These are phyloP conservation scores for Rosa hybrid DNA, from an alignment of 331 rosid genomes.

Conservation along the genomic window DNA sequence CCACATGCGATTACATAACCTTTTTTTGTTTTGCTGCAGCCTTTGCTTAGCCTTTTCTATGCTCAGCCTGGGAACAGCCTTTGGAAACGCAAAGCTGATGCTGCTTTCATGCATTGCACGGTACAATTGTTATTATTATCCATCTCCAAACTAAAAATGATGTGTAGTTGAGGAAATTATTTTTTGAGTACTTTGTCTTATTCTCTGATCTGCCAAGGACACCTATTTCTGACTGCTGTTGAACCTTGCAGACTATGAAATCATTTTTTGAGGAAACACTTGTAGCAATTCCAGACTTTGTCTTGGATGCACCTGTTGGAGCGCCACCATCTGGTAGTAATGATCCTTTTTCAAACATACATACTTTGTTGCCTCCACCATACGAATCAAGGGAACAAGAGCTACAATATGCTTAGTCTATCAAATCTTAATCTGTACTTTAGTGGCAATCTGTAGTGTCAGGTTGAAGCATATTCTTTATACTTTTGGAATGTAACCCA, in stretches of 20 bases:
- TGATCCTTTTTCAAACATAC: constrained; percentile 58
- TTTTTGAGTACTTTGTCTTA: too few relatives aligned
- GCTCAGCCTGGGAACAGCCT: constrained; percentile 80
- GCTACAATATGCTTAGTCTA: constrained; percentile 47
- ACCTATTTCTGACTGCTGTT: constrained; percentile 15
- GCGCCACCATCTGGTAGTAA: constrained; percentile 49
- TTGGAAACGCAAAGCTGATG: constrained; percentile 97
- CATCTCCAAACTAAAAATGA: background rate
- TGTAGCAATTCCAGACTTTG: constrained; percentile 75
- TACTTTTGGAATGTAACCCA: constrained; percentile 22
- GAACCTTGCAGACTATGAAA: constrained; percentile 61
- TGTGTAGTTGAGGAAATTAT: background rate
- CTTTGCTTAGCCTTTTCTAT: constrained; percentile 73
- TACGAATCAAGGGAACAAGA: constrained; percentile 52
- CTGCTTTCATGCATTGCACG: constrained; percentile 74
- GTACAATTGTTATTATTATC: constrained; percentile 33
- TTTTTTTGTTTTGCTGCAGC: constrained; percentile 52
- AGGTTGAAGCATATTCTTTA: background rate
- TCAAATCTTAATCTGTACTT: background rate
- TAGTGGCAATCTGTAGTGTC: background rate
- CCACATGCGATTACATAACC: background rate
- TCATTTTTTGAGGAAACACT: constrained; percentile 90
- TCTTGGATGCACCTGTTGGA: constrained; percentile 66
- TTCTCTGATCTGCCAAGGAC: background rate
- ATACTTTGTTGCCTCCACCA: constrained; percentile 65